Evolutionary conservation across 2,329 filamentous ascomycete genomes (phyloP).

Genomic region (Hypoxylon sp.): DNA sequence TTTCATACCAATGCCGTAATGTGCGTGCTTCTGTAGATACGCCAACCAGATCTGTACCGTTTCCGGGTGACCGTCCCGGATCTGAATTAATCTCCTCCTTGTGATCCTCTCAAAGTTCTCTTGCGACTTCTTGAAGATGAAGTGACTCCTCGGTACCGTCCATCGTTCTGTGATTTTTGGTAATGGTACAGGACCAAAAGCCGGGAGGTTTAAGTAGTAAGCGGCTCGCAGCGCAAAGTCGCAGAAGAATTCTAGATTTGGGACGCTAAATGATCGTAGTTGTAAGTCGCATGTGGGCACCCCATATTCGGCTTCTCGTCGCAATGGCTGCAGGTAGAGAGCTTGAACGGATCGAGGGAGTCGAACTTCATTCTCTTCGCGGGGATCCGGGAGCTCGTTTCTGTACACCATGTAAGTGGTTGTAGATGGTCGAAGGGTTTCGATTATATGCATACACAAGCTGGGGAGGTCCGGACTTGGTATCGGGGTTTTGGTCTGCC

Average conservation of each 20-base stretch:
- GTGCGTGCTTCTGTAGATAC: slow-evolving; percentile 89
- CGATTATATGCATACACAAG: slow-evolving; percentile 34
- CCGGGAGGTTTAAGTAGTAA: slow-evolving; percentile 89
- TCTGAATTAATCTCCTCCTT: slow-evolving; percentile 84
- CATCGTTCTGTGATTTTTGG: slow-evolving; percentile 89
- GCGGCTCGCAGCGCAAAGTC: slow-evolving; percentile 95
- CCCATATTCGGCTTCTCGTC: slow-evolving; percentile 75
- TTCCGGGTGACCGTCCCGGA: slow-evolving; percentile 89
- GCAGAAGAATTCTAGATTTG: slow-evolving; percentile 91
- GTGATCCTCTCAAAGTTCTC: slow-evolving; percentile 98
- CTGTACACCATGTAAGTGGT: slow-evolving; percentile 34
- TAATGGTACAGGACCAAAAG: slow-evolving; percentile 84
- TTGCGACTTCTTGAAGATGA: slow-evolving; percentile 96
- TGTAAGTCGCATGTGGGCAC: slow-evolving; percentile 91
- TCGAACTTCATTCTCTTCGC: slow-evolving; percentile 52
- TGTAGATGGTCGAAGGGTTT: neutral
- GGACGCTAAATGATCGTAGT: slow-evolving; percentile 87
- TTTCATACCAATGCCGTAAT: slow-evolving; percentile 98
- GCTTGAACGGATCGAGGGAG: slow-evolving; percentile 84
- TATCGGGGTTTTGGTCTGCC: slow-evolving; percentile 10
- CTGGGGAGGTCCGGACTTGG: slow-evolving; percentile 21
- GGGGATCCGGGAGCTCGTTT: slow-evolving; percentile 41
- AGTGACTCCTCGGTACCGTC: slow-evolving; percentile 89
- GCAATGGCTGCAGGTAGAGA: slow-evolving; percentile 84
- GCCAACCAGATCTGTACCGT: slow-evolving; percentile 91